Base-by-base conservation (phyloP, 2,329 filamentous ascomycete genomes). In the Botryotinia narcissicola region DNA sequence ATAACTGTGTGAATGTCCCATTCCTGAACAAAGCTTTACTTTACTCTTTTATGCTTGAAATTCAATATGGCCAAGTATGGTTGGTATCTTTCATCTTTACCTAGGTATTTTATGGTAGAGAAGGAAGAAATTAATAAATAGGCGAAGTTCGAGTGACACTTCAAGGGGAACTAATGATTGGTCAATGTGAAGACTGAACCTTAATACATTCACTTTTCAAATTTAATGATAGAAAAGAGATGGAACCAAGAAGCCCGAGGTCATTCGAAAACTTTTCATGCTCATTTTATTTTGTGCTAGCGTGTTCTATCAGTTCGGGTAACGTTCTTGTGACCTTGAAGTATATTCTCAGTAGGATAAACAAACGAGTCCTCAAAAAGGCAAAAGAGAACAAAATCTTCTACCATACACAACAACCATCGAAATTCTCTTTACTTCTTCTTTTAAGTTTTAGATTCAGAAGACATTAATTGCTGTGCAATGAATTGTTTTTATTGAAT, bases 31-130 rank as follows among this genome's bases (percentile, higher is more conserved):
- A 37, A 25, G 16, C 18, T 35, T 20, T 22, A 5, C 10, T 22
- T 42, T 1, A 2, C 1, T 7, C 0, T 32, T 16, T 6, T 40
- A 18, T 51, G 3, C 25, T 7, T 20, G 1, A 40, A 40, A 37
- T 9, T 6, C 14, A 9, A 9, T 48, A 6, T 25, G 12, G 20
- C n/a, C 1, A 63, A 20, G 18, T 18, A 37, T 4, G 14, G 3
- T 37, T 4, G 14, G 2, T 37, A 1, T 9, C 25, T 67, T 54
- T 25, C 32, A 54, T 37, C 32, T 40, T 18, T 14, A 35, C 35
- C 35, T 35, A 5, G 4, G 35, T 35, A 8, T n/a, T 8, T 3
- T 29, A 0, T 40, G 16, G 16, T 54, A n/a, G 16, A 51, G 12
- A 35, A 9, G 29, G 3, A 37, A 20, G 12, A 20, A 46, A 29